phyloP scores from a whole-genome alignment of 2,329 filamentous ascomycete species.

The Westerdykella aurantiaca region DNA sequence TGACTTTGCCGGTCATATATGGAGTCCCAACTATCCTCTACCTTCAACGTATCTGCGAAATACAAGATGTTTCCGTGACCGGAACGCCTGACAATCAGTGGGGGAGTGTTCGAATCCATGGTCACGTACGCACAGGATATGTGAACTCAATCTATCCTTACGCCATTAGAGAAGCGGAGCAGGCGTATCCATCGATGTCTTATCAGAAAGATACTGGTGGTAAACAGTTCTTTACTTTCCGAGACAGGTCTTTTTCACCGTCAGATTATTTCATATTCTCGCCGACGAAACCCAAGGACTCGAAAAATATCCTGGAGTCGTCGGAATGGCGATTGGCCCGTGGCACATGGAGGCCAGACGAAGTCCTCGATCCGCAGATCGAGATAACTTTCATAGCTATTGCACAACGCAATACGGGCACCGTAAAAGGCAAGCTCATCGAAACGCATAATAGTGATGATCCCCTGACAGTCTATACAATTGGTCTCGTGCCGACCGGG shows the following conservation, averaged over 20 bases:
- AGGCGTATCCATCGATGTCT: slow-evolving; percentile 7
- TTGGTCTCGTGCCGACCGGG: slow-evolving; percentile 10
- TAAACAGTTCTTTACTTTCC: slow-evolving; percentile 6
- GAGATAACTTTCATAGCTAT: slow-evolving; percentile 20
- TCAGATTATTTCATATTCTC: slow-evolving; percentile 15
- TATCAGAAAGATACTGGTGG: neutral
- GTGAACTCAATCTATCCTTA: slow-evolving; percentile 17
- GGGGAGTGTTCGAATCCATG: slow-evolving; percentile 9
- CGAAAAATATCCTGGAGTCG: neutral
- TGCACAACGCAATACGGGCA: slow-evolving; percentile 9
- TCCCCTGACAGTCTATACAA: slow-evolving; percentile 6
- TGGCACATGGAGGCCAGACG: slow-evolving; percentile 16
- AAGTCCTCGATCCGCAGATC: slow-evolving; percentile 12
- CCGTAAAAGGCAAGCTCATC: neutral
- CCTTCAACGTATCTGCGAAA: slow-evolving; percentile 11
- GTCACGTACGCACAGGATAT: slow-evolving; percentile 12
- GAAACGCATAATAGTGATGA: slow-evolving; percentile 4
- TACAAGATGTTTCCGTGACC: slow-evolving; percentile 5
- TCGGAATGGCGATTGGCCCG: slow-evolving; percentile 11
- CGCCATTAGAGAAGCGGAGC: slow-evolving; percentile 11
- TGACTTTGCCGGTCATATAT: slow-evolving; percentile 16
- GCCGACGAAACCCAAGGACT: slow-evolving; percentile 2
- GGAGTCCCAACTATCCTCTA: slow-evolving; percentile 5
- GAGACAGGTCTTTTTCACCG: slow-evolving; percentile 8
- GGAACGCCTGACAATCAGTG: slow-evolving; percentile 6